A percentile compares a stretch with the other conserved stretches of the same genome.
phyloP scores from a whole-genome alignment of 257 asterid genomes.

The Linaria vulgaris region DNA sequence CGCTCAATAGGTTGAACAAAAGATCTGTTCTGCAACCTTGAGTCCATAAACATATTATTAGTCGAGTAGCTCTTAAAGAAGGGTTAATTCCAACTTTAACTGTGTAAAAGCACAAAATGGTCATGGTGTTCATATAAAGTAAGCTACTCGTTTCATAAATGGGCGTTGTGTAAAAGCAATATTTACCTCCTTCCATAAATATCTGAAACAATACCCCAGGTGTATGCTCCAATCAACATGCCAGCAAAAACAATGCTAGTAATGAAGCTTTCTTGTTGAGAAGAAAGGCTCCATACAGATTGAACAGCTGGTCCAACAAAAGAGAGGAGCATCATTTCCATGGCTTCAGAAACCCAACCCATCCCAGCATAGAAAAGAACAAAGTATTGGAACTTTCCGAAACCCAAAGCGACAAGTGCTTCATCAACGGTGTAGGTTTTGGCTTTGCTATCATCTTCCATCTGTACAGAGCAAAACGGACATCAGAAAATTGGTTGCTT shows the following conservation, averaged over 20 bases:
- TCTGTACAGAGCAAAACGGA: conserved; percentile 31
- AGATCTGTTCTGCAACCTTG: background rate
- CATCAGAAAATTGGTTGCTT: conserved; percentile 15
- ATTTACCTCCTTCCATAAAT: conserved; percentile 69
- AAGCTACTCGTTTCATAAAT: too few species aligned
- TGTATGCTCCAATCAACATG: conserved; percentile 69
- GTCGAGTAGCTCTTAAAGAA: background rate
- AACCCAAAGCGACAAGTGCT: conserved; percentile 63
- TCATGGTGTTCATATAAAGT: background rate
- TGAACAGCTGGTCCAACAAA: conserved; percentile 77
- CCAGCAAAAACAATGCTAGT: conserved; percentile 69
- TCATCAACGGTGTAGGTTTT: conserved; percentile 61
- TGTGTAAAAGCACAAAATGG: background rate
- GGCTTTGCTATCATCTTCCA: conserved; percentile 47
- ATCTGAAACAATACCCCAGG: conserved; percentile 79
- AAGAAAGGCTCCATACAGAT: conserved; percentile 67
- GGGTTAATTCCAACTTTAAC: background rate
- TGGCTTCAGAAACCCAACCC: conserved; percentile 78
- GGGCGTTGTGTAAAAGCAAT: too few species aligned
- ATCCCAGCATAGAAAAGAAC: conserved; percentile 73
- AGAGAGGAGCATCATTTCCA: conserved; percentile 89
- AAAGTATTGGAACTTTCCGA: conserved; percentile 66
- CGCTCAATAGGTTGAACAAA: background rate
- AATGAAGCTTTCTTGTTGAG: conserved; percentile 66
- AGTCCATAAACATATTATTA: too few species aligned